Evolutionary conservation across 345 rosid genomes (phyloP).

Genomic region (Anacardium occidentale): DNA sequence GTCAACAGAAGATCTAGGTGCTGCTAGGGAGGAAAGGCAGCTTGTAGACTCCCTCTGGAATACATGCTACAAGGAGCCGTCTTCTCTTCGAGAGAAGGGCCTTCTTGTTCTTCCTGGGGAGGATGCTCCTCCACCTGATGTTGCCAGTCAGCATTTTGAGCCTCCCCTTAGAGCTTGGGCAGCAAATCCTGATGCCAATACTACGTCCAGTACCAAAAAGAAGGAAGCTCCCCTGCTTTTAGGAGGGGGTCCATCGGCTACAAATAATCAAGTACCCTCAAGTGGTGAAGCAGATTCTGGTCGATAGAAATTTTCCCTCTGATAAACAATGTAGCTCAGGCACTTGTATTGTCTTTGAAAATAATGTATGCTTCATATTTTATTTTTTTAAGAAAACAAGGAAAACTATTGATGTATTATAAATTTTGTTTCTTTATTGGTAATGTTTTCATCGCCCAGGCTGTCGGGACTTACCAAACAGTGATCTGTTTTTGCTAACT

Average conservation of each 20-base stretch:
- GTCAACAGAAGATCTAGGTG: conserved; percentile 77
- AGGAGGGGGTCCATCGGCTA: conserved; percentile 42
- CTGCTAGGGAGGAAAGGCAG: conserved; percentile 79
- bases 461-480: no score
- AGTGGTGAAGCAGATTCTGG: conserved; percentile 17
- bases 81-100: conserved; percentile 60
- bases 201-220: conserved; percentile 41
- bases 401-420: neutral
- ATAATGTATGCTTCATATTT: neutral
- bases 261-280: conserved; percentile 18
- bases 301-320: neutral
- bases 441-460: no score
- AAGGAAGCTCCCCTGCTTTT: conserved; percentile 62
- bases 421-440: neutral
- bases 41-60: conserved; percentile 80
- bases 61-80: conserved; percentile 66
- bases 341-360: neutral
- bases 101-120: conserved; percentile 79
- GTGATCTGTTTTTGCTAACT: neutral
- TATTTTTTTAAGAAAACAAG: neutral
- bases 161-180: conserved; percentile 81
- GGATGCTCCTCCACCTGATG: conserved; percentile 69
- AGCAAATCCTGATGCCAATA: conserved; percentile 32
- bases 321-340: neutral
- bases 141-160: conserved; percentile 68